These are phyloP conservation scores for Pyricularia sp. DNA, from an alignment of 2,329 filamentous ascomycete genomes.

Conservation along the genomic window DNA sequence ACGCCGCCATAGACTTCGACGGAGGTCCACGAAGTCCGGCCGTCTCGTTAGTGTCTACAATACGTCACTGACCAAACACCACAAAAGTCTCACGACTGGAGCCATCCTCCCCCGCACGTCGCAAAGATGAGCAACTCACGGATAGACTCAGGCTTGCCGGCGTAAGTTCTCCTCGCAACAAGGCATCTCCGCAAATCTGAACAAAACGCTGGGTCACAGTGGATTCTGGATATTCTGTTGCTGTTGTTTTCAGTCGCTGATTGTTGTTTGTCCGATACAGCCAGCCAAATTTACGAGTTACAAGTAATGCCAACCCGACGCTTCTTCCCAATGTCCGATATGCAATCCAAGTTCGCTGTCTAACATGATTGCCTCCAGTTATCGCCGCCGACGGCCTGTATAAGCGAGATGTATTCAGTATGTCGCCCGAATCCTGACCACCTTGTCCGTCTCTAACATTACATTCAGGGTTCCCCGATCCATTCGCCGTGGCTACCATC, in stretches of 20 bases:
- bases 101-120: not conserved
- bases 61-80: not conserved
- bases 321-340: conserved; percentile 6
- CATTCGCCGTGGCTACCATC: conserved; percentile 93
- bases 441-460: conserved; percentile 8
- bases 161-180: conserved; percentile 36
- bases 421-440: conserved; percentile 27
- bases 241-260: not conserved
- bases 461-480: conserved; percentile 81
- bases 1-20: not conserved
- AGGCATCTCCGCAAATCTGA: not conserved
- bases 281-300: conserved; percentile 83
- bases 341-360: conserved; percentile 13
- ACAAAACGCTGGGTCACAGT: not conserved
- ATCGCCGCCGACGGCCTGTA: conserved; percentile 97
- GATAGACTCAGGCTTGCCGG: conserved; percentile 52
- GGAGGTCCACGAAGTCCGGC: not conserved
- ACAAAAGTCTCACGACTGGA: not conserved
- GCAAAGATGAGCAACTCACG: conserved; percentile 32
- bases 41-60: not conserved
- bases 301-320: conserved; percentile 53
- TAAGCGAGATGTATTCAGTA: conserved; percentile 99
- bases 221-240: not conserved
- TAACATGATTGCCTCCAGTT: conserved; percentile 49
- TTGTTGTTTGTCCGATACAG: conserved; percentile 26